phyloP scores from a whole-genome alignment of 1,284 basidiomycete species.

The Athelia psychrophila region DNA sequence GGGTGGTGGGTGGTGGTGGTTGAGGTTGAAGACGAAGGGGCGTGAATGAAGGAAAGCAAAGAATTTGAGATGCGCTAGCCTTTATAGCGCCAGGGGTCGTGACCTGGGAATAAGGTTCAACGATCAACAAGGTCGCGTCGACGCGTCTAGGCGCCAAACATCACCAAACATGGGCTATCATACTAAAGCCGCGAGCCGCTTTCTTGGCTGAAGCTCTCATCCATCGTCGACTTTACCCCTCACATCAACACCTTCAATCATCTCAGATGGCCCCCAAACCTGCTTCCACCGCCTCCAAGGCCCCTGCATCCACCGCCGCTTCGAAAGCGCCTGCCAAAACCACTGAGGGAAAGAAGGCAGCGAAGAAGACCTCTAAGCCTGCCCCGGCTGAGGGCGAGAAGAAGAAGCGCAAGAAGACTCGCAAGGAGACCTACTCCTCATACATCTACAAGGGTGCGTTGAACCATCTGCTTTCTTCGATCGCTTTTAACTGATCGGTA shows the following conservation, averaged over 20 bases:
- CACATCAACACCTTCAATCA: slow-evolving; percentile 14
- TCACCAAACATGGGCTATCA: slow-evolving; percentile 37
- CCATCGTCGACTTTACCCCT: not conserved
- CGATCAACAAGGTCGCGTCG: slow-evolving; percentile 39
- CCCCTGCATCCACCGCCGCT: slow-evolving; percentile 71
- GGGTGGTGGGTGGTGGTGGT: slow-evolving; percentile 13
- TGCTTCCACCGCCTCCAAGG: slow-evolving; percentile 80
- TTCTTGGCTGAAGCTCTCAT: not conserved
- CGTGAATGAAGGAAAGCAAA: slow-evolving; percentile 13
- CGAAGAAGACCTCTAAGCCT: slow-evolving; percentile 81
- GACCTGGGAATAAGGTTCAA: slow-evolving; percentile 6
- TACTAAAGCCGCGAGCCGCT: slow-evolving; percentile 30
- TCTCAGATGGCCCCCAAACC: slow-evolving; percentile 74
- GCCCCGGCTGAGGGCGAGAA: slow-evolving; percentile 70
- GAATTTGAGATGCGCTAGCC: slow-evolving; percentile 3
- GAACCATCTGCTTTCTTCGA: not conserved
- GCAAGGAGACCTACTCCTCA: slow-evolving; percentile 91
- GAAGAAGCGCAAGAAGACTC: slow-evolving; percentile 87
- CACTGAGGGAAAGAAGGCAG: slow-evolving; percentile 68
- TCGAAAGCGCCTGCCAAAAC: slow-evolving; percentile 79
- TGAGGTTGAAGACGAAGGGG: slow-evolving; percentile 15
- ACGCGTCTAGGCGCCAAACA: slow-evolving; percentile 28
- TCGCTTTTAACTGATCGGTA: slow-evolving; percentile 9
- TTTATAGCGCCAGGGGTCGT: slow-evolving; percentile 33
- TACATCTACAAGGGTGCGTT: slow-evolving; percentile 90